Evolutionary conservation across 2,329 filamentous ascomycete genomes (phyloP).

Genomic region (Cladophialophora psammophila): DNA sequence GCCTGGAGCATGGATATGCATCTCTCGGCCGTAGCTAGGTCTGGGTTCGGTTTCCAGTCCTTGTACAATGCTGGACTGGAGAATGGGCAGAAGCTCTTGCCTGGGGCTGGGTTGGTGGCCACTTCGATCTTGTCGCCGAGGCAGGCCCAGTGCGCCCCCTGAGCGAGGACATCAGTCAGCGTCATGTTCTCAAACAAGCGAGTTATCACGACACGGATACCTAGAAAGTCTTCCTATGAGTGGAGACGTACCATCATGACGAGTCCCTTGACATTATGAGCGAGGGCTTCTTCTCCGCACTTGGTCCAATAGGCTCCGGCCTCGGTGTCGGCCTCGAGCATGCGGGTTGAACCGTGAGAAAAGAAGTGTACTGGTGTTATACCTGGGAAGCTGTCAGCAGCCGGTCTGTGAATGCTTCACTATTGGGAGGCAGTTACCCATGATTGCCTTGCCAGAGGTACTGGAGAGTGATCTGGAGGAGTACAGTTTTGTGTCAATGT

Average conservation of each 20-base stretch:
- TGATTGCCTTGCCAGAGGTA: background rate
- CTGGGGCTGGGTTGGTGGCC: conserved; percentile 65
- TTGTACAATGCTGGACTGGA: conserved; percentile 71
- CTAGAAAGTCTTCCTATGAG: background rate
- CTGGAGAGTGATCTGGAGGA: no score
- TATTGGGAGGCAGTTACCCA: conserved; percentile 1
- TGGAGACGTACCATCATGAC: conserved; percentile 65
- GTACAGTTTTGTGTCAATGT: no score
- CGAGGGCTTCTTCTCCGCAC: conserved; percentile 68
- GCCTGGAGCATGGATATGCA: conserved; percentile 60
- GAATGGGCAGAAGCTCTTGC: conserved; percentile 70
- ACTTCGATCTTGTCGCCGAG: conserved; percentile 65
- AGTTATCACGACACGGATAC: no score
- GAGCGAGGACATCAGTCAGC: background rate
- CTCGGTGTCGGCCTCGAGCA: conserved; percentile 69
- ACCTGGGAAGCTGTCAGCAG: background rate
- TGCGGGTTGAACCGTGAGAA: conserved; percentile 75
- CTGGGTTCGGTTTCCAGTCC: conserved; percentile 67
- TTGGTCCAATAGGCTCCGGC: conserved; percentile 72
- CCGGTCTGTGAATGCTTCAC: background rate
- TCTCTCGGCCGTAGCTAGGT: conserved; percentile 60
- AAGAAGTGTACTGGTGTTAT: conserved; percentile 69
- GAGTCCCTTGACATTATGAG: conserved; percentile 66
- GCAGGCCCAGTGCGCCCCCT: conserved; percentile 73
- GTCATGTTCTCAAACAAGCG: no score